Conservation (phyloP, 1,284 basidiomycete species). For the Butyriboletus appendiculatus region DNA sequence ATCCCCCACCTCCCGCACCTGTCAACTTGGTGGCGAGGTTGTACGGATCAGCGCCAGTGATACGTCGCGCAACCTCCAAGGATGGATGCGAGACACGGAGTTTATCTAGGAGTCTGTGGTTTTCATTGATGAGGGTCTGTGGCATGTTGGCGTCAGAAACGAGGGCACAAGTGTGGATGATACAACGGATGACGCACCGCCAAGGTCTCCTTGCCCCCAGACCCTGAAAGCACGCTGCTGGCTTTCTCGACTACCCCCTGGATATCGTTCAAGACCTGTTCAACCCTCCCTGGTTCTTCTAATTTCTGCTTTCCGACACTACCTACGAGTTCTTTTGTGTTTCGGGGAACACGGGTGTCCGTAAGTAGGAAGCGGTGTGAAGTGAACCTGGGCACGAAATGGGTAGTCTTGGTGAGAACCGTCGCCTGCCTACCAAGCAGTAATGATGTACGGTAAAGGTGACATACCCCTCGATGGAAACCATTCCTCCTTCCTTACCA, state of each 20-base stretch:
- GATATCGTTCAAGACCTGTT: slow-evolving; percentile 73
- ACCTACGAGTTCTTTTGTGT: slow-evolving; percentile 95
- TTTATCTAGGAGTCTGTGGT: slow-evolving; percentile 83
- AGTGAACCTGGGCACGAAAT: slow-evolving; percentile 50
- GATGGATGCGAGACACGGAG: slow-evolving; percentile 95
- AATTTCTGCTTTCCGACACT: slow-evolving; percentile 77
- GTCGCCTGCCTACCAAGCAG: slow-evolving; percentile 10
- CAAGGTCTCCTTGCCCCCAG: slow-evolving; percentile 33
- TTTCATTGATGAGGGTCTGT: slow-evolving; percentile 82
- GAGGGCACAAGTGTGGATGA: neutral
- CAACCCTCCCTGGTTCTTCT: slow-evolving; percentile 79
- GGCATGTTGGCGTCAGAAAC: neutral
- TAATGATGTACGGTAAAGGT: neutral
- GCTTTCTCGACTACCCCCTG: slow-evolving; percentile 85
- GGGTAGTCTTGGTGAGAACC: slow-evolving; percentile 21
- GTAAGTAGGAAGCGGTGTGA: slow-evolving; percentile 84
- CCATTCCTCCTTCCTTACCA: slow-evolving; percentile 77
- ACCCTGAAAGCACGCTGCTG: slow-evolving; percentile 68
- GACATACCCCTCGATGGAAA: slow-evolving; percentile 80
- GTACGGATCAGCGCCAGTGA: slow-evolving; percentile 66
- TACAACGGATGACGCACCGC: slow-evolving; percentile 48
- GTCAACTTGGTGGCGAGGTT: slow-evolving; percentile 93
- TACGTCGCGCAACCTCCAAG: slow-evolving; percentile 80
- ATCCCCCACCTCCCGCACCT: slow-evolving; percentile 98
- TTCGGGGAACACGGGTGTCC: slow-evolving; percentile 89